A percentile compares a stretch with the other conserved stretches of the same genome.
These are phyloP conservation scores for Rosa hybrid DNA, from an alignment of 331 rosid species.

Conservation along the genomic window DNA sequence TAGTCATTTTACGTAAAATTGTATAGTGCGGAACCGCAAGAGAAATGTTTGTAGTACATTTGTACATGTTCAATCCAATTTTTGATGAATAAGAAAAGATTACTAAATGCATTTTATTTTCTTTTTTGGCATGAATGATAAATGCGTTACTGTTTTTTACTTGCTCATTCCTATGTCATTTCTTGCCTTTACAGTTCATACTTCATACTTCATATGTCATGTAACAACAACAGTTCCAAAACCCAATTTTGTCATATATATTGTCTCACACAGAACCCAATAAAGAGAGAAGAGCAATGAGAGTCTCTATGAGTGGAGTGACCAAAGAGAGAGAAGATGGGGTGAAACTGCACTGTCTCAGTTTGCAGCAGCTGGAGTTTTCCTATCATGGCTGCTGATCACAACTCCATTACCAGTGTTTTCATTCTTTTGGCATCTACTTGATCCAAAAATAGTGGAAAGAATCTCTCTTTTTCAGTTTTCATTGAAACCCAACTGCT, in stretches of 20 bases:
- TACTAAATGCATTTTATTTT: not conserved
- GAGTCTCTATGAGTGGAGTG: constrained; percentile 17
- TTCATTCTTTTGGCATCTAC: constrained; percentile 31
- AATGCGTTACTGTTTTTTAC: constrained; percentile 31
- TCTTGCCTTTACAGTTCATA: constrained; percentile 37
- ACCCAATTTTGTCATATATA: constrained; percentile 40
- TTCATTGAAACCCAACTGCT: constrained; percentile 40
- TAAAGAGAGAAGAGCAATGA: constrained; percentile 34
- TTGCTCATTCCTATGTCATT: not conserved
- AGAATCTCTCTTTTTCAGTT: constrained; percentile 23
- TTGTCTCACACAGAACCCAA: constrained; percentile 38
- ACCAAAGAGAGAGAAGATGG: constrained; percentile 48
- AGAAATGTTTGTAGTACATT: too few species aligned
- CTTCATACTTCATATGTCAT: constrained; percentile 32
- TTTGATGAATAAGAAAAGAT: not conserved
- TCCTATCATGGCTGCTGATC: constrained; percentile 41
- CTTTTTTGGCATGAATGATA: not conserved
- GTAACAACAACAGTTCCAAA: constrained; percentile 46
- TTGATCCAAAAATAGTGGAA: constrained; percentile 40
- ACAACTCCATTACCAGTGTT: constrained; percentile 38
- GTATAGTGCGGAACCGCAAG: too few species aligned
- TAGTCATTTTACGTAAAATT: not conserved
- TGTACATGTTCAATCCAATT: not conserved
- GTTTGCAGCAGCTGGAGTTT: constrained; percentile 48
- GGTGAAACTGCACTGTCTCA: constrained; percentile 38